Evolutionary conservation across 2,329 filamentous ascomycete genomes (phyloP).

Genomic region (Botrytis elliptica): DNA sequence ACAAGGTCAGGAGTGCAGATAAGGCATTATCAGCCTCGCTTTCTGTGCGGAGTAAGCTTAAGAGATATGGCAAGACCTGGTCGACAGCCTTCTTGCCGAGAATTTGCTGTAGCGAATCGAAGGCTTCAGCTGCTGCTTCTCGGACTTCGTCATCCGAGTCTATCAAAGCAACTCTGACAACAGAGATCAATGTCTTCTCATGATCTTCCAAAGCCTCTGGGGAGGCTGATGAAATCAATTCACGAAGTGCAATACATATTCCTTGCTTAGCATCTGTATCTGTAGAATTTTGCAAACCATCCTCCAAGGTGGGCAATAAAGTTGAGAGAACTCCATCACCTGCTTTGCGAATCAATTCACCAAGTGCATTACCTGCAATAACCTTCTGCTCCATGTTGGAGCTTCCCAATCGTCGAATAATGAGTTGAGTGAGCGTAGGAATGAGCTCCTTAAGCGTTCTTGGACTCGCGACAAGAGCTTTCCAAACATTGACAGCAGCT

Average conservation of each 20-base stretch:
- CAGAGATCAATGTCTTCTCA: conserved; percentile 91
- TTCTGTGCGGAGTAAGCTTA: conserved; percentile 83
- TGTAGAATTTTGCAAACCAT: conserved; percentile 81
- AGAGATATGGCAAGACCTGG: conserved; percentile 88
- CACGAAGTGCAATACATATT: conserved; percentile 93
- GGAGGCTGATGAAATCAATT: conserved; percentile 86
- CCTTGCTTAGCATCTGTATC: conserved; percentile 94
- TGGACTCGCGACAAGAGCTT: conserved; percentile 89
- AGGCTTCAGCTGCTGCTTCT: conserved; percentile 94
- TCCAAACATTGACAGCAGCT: conserved; percentile 92
- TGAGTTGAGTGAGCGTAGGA: conserved; percentile 88
- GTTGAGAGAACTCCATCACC: conserved; percentile 89
- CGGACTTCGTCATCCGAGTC: conserved; percentile 87
- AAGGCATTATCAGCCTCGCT: conserved; percentile 88
- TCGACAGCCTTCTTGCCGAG: conserved; percentile 93
- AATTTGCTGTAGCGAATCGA: conserved; percentile 90
- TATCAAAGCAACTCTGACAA: conserved; percentile 87
- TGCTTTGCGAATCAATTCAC: conserved; percentile 94
- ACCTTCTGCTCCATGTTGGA: conserved; percentile 98
- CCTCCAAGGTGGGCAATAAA: conserved; percentile 86
- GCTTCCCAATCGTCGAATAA: conserved; percentile 90
- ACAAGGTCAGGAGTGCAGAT: conserved; percentile 85
- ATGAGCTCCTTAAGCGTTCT: conserved; percentile 92
- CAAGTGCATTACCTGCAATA: conserved; percentile 94
- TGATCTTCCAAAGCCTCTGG: conserved; percentile 89